phyloP scores from a whole-genome alignment of 129 eudicot species.

The Lactuca saligna region DNA sequence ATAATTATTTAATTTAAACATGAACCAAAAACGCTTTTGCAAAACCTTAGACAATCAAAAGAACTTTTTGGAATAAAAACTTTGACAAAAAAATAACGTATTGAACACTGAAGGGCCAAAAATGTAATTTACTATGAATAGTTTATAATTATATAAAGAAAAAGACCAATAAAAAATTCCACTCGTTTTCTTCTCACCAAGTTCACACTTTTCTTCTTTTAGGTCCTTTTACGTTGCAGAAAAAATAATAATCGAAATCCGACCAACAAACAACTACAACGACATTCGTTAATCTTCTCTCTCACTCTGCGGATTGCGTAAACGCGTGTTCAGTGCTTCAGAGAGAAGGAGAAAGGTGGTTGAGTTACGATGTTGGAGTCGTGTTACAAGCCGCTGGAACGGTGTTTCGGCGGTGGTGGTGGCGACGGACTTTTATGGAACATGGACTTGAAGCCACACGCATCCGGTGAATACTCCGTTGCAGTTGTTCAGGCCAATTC shows the following conservation, averaged over 20 bases:
- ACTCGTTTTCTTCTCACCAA: neutral
- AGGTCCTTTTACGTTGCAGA: constrained; percentile 13
- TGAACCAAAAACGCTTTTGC: too few relatives aligned
- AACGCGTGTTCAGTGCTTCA: neutral
- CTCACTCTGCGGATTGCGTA: constrained; percentile 11
- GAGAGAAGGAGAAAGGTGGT: constrained; percentile 18
- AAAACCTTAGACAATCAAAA: too few relatives aligned
- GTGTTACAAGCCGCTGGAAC: constrained; percentile 57
- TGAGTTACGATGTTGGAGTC: constrained; percentile 44
- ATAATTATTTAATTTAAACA: too few relatives aligned
- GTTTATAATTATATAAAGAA: neutral
- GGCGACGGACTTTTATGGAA: constrained; percentile 62
- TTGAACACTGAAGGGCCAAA: neutral
- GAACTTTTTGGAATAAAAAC: too few relatives aligned
- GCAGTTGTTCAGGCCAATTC: constrained; percentile 75
- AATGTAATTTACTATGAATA: neutral
- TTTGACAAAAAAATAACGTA: too few relatives aligned
- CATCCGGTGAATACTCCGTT: constrained; percentile 62
- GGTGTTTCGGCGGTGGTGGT: constrained; percentile 51
- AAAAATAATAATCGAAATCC: constrained; percentile 12
- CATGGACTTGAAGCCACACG: constrained; percentile 59
- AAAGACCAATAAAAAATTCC: neutral
- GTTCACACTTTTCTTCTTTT: constrained; percentile 27
- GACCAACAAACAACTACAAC: constrained; percentile 31
- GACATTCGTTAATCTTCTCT: constrained; percentile 19